Conservation (phyloP, 352 stramenopile species). For the Blastocystis sp. region DNA sequence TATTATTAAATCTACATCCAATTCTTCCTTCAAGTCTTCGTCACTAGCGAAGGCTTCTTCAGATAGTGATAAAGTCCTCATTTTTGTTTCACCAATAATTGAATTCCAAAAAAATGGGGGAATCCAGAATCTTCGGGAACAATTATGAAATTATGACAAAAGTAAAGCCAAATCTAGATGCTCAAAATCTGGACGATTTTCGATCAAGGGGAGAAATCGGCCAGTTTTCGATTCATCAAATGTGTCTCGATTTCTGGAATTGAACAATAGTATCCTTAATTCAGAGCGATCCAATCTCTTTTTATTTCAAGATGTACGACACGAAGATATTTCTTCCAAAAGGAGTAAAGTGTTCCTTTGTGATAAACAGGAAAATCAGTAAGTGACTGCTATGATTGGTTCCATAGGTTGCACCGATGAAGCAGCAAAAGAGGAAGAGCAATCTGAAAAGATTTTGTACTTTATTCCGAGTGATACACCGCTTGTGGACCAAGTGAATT, state of each 20-base stretch:
- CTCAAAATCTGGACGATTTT: not conserved
- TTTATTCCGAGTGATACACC: conserved; percentile 15
- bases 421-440: not conserved
- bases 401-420: conserved; percentile 6
- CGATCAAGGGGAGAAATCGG: not conserved
- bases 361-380: conserved; percentile 25
- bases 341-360: conserved; percentile 24
- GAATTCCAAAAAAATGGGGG: not conserved
- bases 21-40: not conserved
- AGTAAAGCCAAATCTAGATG: not conserved
- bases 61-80: not conserved
- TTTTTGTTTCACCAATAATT: not conserved
- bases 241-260: no score
- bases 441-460: conserved; percentile 26
- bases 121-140: not conserved
- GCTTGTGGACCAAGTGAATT: not conserved
- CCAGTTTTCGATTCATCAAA: not conserved
- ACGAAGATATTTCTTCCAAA: not conserved
- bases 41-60: not conserved
- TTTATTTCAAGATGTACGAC: not conserved
- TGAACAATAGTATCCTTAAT: no score
- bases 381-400: not conserved
- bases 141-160: not conserved
- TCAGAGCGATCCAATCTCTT: no score
- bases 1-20: conserved; percentile 64